Percentiles rank a stretch among this genome's conserved stretches.
Conservation (phyloP, 2,329 filamentous ascomycete genomes). For the Stenocarpella maydis region DNA sequence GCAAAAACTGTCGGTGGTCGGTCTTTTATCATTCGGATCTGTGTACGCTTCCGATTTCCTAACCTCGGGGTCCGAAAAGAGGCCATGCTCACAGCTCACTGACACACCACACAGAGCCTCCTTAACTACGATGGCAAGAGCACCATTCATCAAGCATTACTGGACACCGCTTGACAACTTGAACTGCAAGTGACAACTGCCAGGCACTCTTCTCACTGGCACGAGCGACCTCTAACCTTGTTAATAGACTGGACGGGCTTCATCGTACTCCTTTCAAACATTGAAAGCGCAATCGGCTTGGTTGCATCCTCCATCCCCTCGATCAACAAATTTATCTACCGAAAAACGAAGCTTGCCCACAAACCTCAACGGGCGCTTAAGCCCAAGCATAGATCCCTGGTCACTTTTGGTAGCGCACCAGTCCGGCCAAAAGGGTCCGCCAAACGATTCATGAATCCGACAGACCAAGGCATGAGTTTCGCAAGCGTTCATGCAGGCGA, state of each 20-base stretch:
- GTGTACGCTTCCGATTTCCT: constrained; percentile 36
- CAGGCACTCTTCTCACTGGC: no score
- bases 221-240: neutral
- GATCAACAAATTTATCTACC: constrained; percentile 26
- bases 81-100: neutral
- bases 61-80: neutral
- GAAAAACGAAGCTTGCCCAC: neutral
- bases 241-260: constrained; percentile 39
- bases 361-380: neutral
- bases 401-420: constrained; percentile 26
- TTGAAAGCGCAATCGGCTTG: constrained; percentile 37
- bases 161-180: constrained; percentile 38
- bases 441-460: constrained; percentile 22
- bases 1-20: constrained; percentile 39
- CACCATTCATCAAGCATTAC: constrained; percentile 39
- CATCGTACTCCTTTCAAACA: constrained; percentile 39
- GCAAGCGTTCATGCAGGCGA: constrained; percentile 19
- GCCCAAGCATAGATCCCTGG: constrained; percentile 7
- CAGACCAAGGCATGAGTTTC: constrained; percentile 28
- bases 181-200: constrained; percentile 35
- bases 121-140: constrained; percentile 39
- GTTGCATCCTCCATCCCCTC: constrained; percentile 32
- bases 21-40: constrained; percentile 41
- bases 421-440: constrained; percentile 8
- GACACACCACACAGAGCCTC: constrained; percentile 36